Base-by-base conservation (phyloP, 345 rosid genomes). In the Gossypium raimondii region DNA sequence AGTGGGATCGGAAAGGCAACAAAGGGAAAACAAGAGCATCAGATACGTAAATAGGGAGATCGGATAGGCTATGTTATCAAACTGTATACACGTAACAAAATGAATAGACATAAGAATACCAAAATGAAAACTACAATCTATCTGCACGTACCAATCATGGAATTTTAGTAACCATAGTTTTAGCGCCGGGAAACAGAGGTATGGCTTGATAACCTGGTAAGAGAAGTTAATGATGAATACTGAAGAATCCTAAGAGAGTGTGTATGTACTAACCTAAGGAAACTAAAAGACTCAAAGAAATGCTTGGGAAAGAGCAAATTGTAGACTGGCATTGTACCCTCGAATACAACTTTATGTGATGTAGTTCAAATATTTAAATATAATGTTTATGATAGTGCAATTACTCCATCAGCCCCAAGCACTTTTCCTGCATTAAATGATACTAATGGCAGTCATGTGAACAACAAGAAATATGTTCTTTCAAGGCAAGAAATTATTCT, bases 161-260 rank as follows among this genome's bases (percentile, higher is more conserved):
- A 77, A 80, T 80, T 81, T 88, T 93, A 93, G 88, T 89, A 90
- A 82, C 89, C 93, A 75, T 93, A 85, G 85, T 75, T 96, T 86
- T 88, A 92, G 86, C 95, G 94, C 75, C 91, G 89, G 65, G 97
- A 84, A 79, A 81, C 87, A 75, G 97, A 84, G 78, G 79, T 72
- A 79, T 95, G 92, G 80, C 94, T 83, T 74, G 99, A 88, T 85
- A 90, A 89, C 97, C 98, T 95, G 93, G 79, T 76, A 81, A 87
- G 77, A 80, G 82, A 81, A 88, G 87, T 78, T 79, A 75, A 70
- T 73, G 50, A 79, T 83, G 67, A 90, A 81, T 59, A 78, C 72
- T 53, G 61, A 67, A 38, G 62, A 72, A 67, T 73, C 78, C 83
- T 77, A 79, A 58, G 7, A 74, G 52, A 60, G 38, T 25, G 38